Evolutionary conservation across 2,329 filamentous ascomycete species (phyloP), one percentile per base, ranked within the genome.

Genomic region (Sarocladium oryzae): DNA sequence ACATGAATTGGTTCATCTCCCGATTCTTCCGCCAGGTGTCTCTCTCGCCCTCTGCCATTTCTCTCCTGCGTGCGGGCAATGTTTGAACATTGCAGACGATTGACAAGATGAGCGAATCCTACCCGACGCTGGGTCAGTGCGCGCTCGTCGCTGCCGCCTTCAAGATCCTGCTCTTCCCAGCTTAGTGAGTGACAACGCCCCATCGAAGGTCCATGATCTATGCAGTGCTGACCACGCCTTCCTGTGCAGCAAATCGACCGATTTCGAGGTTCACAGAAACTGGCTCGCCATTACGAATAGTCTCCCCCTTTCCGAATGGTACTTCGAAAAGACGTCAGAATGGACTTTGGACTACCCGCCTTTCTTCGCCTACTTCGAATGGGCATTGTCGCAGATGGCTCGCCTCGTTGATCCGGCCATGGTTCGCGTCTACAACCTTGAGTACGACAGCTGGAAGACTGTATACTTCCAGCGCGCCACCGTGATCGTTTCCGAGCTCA

Each of bases 311-410:
- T 83, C 87, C 67, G 77, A 95, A 59, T 99, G 93, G 93, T 99
- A 99, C 71, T 91, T 86, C 65, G 93, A 99, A 76, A 86, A 91
- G 72, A 96, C 91, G 2, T 99, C 93, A 53, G 89, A 97, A 89
- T 99, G 93, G 93, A 99, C 93, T 0, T 85, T 99, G 63, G 93
- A 99, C 72, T 99, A 99, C 66, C 93, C 93, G 28, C 93, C 93
- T 7, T 96, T 97, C 72, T 99, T 99, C 65, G 93, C 93, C 59
- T 91, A 88, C 66, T 96, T 97, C 71, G 93, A 99, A 76, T 97
- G 89, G 89, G 66, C 84, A 40, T 77, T 99, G 61, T 93, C 92
- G 43, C 88, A 93, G 61, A 74, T 84, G 53, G 93, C 91, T 23
- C 80, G 76, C 57, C 81, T 88, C 64, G 77, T 82, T 56, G 91